Evolutionary conservation across 1,284 basidiomycete genomes (phyloP), one percentile per base, ranked within the genome.

Genomic region (Pseudozyma pruni): DNA sequence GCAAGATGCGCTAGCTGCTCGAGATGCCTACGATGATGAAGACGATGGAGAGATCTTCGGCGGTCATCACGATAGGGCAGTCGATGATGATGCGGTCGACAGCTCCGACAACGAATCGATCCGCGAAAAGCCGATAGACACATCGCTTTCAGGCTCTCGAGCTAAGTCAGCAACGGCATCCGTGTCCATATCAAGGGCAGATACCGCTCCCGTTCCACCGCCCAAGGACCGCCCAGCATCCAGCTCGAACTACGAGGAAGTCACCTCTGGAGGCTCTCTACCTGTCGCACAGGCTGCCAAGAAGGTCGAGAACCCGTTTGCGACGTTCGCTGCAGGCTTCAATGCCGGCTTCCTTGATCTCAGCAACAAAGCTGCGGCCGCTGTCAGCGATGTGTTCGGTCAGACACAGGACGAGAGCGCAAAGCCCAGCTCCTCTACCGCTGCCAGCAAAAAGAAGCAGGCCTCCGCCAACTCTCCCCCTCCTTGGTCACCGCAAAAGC

Each of bases 1-100:
- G 31, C 53, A 71, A 40, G 44, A 50, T 37, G 64, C 60, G 2
- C 44, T 72, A 8, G 64, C 61, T 35, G 43, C 46, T 6, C 53
- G 61, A 22, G 56, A 51, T n/a, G 46, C 43, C 31, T 39, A 49
- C 23, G 25, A 85, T 84, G 29, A 86, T 86, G 41, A 84, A 83
- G 41, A 70, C 35, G 72, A 57, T 8, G 45, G 41, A 6, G 44
- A 57, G 34, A 19, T 72, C 40, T 56, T 45, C 25, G 48, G 32
- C 29, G 29, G 35, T 8, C 55, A 47, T 33, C 38, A 53, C n/a
- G 59, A 58, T 13, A 49, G 43, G 14, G 39, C 45, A 29, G 38
- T 42, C n/a, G 61, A 62, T 16, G 69, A 74, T 32, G 67, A 60
- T 7, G 55, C 53, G 29, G 47, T 46, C 37, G 64, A 68, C 20